Evolutionary conservation across 345 rosid genomes (phyloP).

Genomic region (Rhodamnia argentea): DNA sequence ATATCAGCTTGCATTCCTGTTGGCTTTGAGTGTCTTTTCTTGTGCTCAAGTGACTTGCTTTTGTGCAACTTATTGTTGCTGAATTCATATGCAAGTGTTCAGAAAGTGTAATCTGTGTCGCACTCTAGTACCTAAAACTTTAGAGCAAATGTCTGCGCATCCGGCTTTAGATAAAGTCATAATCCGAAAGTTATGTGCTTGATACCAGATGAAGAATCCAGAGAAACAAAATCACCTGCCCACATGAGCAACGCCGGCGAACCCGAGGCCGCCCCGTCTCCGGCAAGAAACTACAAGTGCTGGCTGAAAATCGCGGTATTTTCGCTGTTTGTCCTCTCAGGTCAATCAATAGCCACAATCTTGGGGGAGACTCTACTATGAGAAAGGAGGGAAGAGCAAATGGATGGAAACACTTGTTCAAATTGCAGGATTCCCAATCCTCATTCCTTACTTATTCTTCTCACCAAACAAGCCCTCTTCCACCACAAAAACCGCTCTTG

Average conservation of each 20-base stretch:
- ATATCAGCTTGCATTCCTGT: background rate
- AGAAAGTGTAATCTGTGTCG: background rate
- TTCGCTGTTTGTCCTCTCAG: constrained; percentile 19
- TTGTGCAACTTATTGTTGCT: background rate
- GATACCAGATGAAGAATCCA: background rate
- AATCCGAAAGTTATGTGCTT: background rate
- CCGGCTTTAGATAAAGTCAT: background rate
- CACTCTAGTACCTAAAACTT: background rate
- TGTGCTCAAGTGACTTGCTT: background rate
- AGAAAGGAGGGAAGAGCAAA: constrained; percentile 36
- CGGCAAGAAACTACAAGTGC: background rate
- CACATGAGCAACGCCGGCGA: background rate
- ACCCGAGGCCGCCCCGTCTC: background rate
- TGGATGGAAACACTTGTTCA: constrained; percentile 43
- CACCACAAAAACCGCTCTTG: background rate
- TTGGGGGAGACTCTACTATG: constrained; percentile 39
- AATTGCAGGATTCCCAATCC: constrained; percentile 35
- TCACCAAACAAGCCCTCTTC: constrained; percentile 1
- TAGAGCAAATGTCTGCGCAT: background rate
- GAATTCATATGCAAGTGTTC: background rate
- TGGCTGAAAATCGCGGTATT: constrained; percentile 4
- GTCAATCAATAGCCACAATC: constrained; percentile 27
- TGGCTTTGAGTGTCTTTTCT: background rate
- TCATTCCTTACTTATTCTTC: constrained; percentile 31
- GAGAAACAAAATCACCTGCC: background rate